A percentile compares a stretch with the other conserved stretches of the same genome.
Evolutionary conservation across 2,329 filamentous ascomycete species (phyloP).

Genomic region (Paramyrothecium roridum): DNA sequence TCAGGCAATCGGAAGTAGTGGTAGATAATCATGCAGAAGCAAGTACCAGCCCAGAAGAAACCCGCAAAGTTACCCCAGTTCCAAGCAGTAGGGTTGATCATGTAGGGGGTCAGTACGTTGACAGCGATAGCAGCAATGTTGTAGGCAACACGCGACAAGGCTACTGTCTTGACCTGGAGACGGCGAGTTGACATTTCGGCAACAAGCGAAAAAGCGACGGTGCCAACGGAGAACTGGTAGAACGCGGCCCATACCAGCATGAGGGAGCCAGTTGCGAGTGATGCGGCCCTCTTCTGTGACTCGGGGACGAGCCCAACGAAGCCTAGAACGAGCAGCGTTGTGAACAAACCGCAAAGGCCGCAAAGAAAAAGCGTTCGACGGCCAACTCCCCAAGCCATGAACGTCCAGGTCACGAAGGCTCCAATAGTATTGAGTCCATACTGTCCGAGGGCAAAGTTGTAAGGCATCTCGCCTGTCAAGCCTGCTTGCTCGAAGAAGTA

Average conservation of each 20-base stretch:
- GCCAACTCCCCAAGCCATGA: constrained; percentile 28
- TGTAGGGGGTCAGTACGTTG: constrained; percentile 15
- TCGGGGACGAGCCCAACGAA: constrained; percentile 26
- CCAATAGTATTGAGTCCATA: constrained; percentile 33
- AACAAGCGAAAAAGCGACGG: constrained; percentile 28
- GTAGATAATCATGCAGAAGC: constrained; percentile 29
- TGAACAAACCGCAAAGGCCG: constrained; percentile 34
- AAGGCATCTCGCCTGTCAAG: constrained; percentile 16
- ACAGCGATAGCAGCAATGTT: constrained; percentile 18
- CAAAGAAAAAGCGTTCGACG: constrained; percentile 35
- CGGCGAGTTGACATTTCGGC: constrained; percentile 29
- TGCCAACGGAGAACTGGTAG: constrained; percentile 29
- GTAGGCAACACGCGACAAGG: constrained; percentile 24
- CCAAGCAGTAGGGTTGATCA: constrained; percentile 27
- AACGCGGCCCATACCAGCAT: constrained; percentile 21
- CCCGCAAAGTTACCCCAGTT: constrained; percentile 35
- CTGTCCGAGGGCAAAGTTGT: constrained; percentile 10
- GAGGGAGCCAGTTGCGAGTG: constrained; percentile 28
- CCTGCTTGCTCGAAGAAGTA: constrained; percentile 33
- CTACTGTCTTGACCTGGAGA: constrained; percentile 28
- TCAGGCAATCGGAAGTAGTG: constrained; percentile 14
- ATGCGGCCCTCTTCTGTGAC: constrained; percentile 2
- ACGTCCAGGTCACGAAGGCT: constrained; percentile 35
- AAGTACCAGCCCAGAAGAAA: constrained; percentile 30
- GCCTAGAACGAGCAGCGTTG: constrained; percentile 31